These are phyloP conservation scores for Penstemon eatonii DNA, from an alignment of 257 asterid species.

Conservation along the genomic window DNA sequence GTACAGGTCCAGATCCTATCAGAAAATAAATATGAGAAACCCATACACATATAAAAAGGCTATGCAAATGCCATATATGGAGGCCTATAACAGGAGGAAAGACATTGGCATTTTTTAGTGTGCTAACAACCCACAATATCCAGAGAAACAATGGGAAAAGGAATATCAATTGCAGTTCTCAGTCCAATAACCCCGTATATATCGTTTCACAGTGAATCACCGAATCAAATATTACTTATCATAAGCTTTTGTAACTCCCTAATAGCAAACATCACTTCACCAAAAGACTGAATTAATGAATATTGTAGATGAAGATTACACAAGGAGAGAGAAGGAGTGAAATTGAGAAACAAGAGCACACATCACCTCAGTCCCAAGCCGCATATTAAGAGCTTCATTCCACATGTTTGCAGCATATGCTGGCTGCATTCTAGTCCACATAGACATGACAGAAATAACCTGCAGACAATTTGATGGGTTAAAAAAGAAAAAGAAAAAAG, in stretches of 20 bases:
- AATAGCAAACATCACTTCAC: background rate
- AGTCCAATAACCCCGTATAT: background rate
- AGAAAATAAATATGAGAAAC: slow-evolving; percentile 21
- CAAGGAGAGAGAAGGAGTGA: background rate
- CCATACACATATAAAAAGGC: background rate
- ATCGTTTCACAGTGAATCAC: too few relatives aligned
- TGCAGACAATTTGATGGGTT: slow-evolving; percentile 35
- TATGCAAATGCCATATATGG: background rate
- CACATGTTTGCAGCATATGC: slow-evolving; percentile 99
- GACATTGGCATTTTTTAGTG: too few relatives aligned
- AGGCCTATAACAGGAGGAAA: background rate
- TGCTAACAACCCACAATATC: background rate
- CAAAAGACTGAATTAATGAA: background rate
- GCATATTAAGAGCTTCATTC: slow-evolving; percentile 99
- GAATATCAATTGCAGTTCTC: background rate
- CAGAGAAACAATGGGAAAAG: background rate
- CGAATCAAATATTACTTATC: background rate
- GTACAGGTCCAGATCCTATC: slow-evolving; percentile 76
- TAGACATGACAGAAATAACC: slow-evolving; percentile 99
- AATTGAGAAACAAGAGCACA: slow-evolving; percentile 15
- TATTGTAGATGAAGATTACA: background rate
- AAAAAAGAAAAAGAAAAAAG: background rate
- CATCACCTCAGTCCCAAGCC: slow-evolving; percentile 92
- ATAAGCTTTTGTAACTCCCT: background rate
- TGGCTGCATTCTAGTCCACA: slow-evolving; percentile 99